These are phyloP conservation scores for Epipyxis sp. DNA, from an alignment of 108 stramenopile species.

Conservation along the genomic window DNA sequence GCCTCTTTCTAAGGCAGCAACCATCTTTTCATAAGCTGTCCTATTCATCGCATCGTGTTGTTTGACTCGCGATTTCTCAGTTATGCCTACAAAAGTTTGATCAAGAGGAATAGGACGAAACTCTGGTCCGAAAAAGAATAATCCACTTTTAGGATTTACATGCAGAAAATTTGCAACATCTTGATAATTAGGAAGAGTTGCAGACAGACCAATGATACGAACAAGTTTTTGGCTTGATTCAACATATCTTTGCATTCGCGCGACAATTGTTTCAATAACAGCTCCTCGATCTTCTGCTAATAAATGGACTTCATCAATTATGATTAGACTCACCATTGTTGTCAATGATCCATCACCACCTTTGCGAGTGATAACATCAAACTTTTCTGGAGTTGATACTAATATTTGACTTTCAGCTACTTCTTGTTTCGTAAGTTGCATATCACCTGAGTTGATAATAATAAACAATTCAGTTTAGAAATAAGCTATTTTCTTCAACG, in stretches of 20 bases:
- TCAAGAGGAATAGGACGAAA: conserved; percentile 95
- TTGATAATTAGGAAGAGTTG: conserved; percentile 93
- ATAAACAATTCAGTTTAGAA: too few relatives aligned
- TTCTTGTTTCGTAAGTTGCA: conserved; percentile 89
- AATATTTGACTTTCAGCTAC: conserved; percentile 82
- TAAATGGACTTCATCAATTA: conserved; percentile 95
- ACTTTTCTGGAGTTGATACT: conserved; percentile 92
- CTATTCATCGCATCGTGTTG: conserved; percentile 82
- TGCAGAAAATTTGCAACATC: conserved; percentile 81
- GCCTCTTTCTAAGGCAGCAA: conserved; percentile 77
- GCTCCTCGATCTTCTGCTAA: conserved; percentile 97
- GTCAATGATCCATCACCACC: conserved; percentile 68
- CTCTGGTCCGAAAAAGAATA: conserved; percentile 91
- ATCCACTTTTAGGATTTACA: conserved; percentile 57
- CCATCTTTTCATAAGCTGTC: conserved; percentile 77
- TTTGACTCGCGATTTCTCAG: conserved; percentile 66
- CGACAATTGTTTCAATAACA: conserved; percentile 96
- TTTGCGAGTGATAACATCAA: conserved; percentile 71
- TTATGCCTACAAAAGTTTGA: conserved; percentile 91
- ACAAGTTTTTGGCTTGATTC: conserved; percentile 83
- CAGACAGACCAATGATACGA: conserved; percentile 93
- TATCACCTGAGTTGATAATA: too few relatives aligned
- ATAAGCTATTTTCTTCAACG: too few relatives aligned
- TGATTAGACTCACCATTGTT: conserved; percentile 83
- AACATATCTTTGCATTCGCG: conserved; percentile 85